These are phyloP conservation scores for Diaporthe humulicola DNA, from an alignment of 2,329 filamentous ascomycete genomes.

Conservation along the genomic window DNA sequence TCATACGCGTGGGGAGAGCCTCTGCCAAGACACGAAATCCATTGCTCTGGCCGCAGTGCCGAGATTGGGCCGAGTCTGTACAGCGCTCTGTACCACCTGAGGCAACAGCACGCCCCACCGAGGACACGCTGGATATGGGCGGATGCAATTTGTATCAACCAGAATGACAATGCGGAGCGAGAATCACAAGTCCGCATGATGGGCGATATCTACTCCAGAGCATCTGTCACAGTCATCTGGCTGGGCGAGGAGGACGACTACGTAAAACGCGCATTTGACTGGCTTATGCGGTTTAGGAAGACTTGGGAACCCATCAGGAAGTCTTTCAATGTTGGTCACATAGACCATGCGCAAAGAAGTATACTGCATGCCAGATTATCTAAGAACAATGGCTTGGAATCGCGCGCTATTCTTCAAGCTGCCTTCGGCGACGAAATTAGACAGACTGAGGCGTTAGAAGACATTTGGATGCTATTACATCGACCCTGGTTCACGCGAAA, in stretches of 20 bases:
- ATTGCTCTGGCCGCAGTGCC: not conserved
- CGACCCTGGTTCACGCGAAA: not conserved
- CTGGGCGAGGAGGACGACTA: conserved; percentile 6
- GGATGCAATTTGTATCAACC: conserved; percentile 25
- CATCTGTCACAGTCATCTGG: not conserved
- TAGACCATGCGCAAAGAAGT: too few relatives aligned
- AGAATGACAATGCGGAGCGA: not conserved
- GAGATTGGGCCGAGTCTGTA: not conserved
- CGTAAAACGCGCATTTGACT: not conserved
- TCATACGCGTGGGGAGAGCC: not conserved
- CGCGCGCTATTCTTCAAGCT: not conserved
- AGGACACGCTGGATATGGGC: conserved; percentile 5
- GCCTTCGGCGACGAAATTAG: not conserved
- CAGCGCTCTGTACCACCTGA: not conserved
- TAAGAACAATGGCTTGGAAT: not conserved
- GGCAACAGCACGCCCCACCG: not conserved
- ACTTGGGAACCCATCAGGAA: too few relatives aligned
- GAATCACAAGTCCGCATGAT: conserved; percentile 10
- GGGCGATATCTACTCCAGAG: conserved; percentile 1
- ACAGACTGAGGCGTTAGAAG: not conserved
- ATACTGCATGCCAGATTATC: not conserved
- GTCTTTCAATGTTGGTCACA: not conserved
- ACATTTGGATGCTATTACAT: not conserved
- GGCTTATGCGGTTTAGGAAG: not conserved
- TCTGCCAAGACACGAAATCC: not conserved